phyloP scores from a whole-genome alignment of 805 yeast species.

The Metschnikowia lachancei region DNA sequence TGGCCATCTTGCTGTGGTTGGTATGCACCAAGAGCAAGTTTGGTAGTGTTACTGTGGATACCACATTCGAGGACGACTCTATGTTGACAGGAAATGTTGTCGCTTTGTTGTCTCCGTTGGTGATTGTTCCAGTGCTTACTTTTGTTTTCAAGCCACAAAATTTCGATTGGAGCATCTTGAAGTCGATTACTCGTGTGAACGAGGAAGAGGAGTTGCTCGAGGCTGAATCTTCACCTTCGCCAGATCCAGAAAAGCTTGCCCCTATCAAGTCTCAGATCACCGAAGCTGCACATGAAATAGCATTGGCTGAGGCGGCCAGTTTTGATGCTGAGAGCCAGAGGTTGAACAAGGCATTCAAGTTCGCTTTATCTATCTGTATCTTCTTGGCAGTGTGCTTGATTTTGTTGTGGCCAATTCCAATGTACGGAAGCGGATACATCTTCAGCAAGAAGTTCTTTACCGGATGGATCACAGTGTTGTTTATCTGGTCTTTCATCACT shows the following conservation, averaged over 20 bases:
- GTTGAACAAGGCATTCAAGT: slow-evolving; percentile 56
- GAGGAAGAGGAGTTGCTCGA: slow-evolving; percentile 62
- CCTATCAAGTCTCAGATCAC: slow-evolving; percentile 41
- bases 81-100: slow-evolving; percentile 89
- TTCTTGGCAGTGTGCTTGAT: slow-evolving; percentile 61
- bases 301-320: slow-evolving; percentile 20
- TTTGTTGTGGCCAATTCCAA: slow-evolving; percentile 90
- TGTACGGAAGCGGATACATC: slow-evolving; percentile 78
- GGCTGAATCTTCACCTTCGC: slow-evolving; percentile 27
- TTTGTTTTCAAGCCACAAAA: slow-evolving; percentile 63
- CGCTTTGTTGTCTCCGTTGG: slow-evolving; percentile 68
- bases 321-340: slow-evolving; percentile 49
- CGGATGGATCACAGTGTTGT: slow-evolving; percentile 83
- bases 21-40: slow-evolving; percentile 34
- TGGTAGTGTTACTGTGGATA: slow-evolving; percentile 34
- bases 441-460: slow-evolving; percentile 77
- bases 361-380: slow-evolving; percentile 59
- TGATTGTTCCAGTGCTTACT: slow-evolving; percentile 66
- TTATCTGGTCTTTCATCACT: slow-evolving; percentile 76
- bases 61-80: slow-evolving; percentile 80
- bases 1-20: slow-evolving; percentile 65
- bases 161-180: slow-evolving; percentile 69
- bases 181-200: slow-evolving; percentile 61
- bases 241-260: slow-evolving; percentile 28
- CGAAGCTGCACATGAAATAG: slow-evolving; percentile 40